phyloP scores from a whole-genome alignment of 2,329 filamentous ascomycete genomes.

The Colletotrichum costaricense region DNA sequence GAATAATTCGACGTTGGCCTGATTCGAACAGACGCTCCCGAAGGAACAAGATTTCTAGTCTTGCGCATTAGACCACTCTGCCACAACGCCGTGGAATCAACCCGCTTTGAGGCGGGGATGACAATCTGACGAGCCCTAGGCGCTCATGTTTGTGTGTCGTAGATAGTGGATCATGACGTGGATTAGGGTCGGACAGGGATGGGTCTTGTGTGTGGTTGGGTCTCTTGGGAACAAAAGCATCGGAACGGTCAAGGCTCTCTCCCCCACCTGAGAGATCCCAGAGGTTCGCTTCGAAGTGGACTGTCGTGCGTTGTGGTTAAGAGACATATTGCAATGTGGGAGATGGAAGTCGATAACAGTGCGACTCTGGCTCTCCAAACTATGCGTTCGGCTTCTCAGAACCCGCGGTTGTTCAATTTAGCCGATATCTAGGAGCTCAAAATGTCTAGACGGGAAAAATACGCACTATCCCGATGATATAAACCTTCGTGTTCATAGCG shows the following conservation, averaged over 20 bases:
- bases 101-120: conserved; percentile 7
- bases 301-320: no score
- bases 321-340: no score
- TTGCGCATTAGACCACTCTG: conserved; percentile 36
- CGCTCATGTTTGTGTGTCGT: not conserved
- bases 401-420: not conserved
- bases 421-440: not conserved
- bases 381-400: no score
- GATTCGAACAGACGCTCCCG: conserved; percentile 35
- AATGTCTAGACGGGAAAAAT: not conserved
- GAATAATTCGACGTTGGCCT: conserved; percentile 26
- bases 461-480: not conserved
- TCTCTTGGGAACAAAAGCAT: no score
- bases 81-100: conserved; percentile 25
- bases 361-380: no score
- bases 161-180: not conserved
- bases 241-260: no score
- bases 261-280: no score
- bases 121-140: rapidly evolving
- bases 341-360: no score
- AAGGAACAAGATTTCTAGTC: conserved; percentile 36
- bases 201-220: not conserved
- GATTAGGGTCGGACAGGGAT: not conserved
- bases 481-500: not conserved
- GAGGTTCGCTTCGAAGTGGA: no score